Percentiles rank a stretch among this genome's conserved stretches.
Evolutionary conservation across 2,329 filamentous ascomycete species (phyloP).

Genomic region (Colletotrichum shisoi): DNA sequence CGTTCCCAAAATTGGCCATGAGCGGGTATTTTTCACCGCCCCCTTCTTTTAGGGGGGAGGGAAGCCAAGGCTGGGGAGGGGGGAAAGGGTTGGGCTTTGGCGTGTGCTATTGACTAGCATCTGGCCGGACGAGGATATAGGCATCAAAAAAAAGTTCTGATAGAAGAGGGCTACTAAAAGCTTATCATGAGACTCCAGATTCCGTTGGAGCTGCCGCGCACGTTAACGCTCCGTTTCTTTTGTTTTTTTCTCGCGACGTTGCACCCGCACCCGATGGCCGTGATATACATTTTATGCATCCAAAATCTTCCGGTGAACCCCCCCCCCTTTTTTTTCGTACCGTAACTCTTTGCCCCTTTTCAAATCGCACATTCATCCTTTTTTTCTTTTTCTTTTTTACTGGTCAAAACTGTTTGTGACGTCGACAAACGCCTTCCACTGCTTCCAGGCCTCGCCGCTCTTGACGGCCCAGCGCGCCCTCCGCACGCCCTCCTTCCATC

Average conservation of each 20-base stretch:
- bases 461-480: conserved; percentile 86
- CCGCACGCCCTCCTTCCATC: conserved; percentile 95
- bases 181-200: conserved; percentile 31
- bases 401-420: conserved; percentile 69
- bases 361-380: too few relatives aligned
- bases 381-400: too few relatives aligned
- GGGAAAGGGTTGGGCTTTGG: conserved; percentile 5
- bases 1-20: conserved; percentile 1
- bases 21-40: not conserved
- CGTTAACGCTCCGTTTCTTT: not conserved
- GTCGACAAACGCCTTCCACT: conserved; percentile 85
- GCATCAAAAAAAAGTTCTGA: conserved; percentile 37
- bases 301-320: not conserved
- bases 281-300: conserved; percentile 16
- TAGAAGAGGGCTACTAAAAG: conserved; percentile 37
- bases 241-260: not conserved
- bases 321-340: conserved; percentile 1
- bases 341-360: not conserved
- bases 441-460: conserved; percentile 84
- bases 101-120: conserved; percentile 1
- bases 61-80: conserved; percentile 17
- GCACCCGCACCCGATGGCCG: conserved; percentile 7
- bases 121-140: conserved; percentile 23
- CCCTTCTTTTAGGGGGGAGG: not conserved
- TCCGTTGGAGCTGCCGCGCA: conserved; percentile 3